A percentile compares a stretch with the other conserved stretches of the same genome.
Evolutionary conservation across 1,284 basidiomycete species (phyloP).

Genomic region (Trametes sp.): DNA sequence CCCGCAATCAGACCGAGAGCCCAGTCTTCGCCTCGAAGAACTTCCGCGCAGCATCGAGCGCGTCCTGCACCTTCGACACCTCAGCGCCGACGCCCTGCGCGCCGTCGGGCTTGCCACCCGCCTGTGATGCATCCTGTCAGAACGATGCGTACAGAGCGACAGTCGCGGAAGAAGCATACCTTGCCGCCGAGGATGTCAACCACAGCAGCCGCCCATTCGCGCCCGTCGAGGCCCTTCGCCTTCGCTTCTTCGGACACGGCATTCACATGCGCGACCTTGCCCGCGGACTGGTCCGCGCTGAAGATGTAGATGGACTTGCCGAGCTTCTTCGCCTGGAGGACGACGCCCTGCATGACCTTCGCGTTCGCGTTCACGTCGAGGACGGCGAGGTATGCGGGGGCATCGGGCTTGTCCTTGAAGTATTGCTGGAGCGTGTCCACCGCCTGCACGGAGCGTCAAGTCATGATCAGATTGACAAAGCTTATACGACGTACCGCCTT

Average conservation of each 20-base stretch:
- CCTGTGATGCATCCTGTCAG: conserved; percentile 59
- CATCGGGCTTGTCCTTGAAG: conserved; percentile 81
- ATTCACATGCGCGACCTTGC: conserved; percentile 91
- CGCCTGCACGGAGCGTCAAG: conserved; percentile 55
- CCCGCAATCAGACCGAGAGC: conserved; percentile 9
- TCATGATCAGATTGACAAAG: neutral
- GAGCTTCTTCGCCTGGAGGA: conserved; percentile 81
- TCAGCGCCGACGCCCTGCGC: conserved; percentile 88
- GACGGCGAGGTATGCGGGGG: conserved; percentile 71
- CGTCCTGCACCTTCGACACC: conserved; percentile 72
- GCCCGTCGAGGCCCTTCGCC: conserved; percentile 76
- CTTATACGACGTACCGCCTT: conserved; percentile 69
- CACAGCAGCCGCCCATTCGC: conserved; percentile 84
- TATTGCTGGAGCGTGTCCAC: conserved; percentile 73
- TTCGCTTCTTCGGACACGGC: conserved; percentile 75
- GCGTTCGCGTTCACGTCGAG: conserved; percentile 83
- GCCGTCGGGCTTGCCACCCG: conserved; percentile 91
- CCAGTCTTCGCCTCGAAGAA: conserved; percentile 43
- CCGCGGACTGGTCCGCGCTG: conserved; percentile 72
- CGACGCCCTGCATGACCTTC: conserved; percentile 82
- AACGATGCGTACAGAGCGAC: conserved; percentile 7
- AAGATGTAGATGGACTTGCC: conserved; percentile 91
- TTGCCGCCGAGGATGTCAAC: conserved; percentile 87
- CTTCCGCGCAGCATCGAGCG: conserved; percentile 64
- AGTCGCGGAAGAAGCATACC: conserved; percentile 51